Base-by-base conservation (phyloP, 1,284 basidiomycete species). In the Ceratobasidium sp. region DNA sequence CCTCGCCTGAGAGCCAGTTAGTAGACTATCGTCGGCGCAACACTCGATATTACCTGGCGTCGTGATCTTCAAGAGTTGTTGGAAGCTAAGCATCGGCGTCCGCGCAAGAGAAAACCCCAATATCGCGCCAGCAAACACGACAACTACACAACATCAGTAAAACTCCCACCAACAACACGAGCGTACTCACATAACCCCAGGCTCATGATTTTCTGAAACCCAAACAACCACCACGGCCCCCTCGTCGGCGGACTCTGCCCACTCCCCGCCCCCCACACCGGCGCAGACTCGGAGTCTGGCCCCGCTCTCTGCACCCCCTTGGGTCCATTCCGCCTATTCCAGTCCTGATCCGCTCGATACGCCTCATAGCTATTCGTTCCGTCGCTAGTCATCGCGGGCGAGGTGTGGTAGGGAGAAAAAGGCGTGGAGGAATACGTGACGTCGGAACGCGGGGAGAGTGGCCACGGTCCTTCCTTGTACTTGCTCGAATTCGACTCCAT, bases 51-150 rank as follows among this genome's bases (percentile, higher is more conserved):
- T 55, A 77, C 78, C 79, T 70, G 79, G 78, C 2, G 75, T 76
- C 3, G 78, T 79, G 8, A 69, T 14, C 52, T 75, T 60, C 23
- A 67, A n/a, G 20, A 79, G 50, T 50, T 68, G 41, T 18, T 60
- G 57, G 38, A 77, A 77, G 27, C 54, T 67, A 52, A 79, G 44
- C 77, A 79, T 74, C 7, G 64, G 33, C 23, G 76, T 68, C 38
- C 78, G 59, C 35, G 75, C 69, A 6, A 80, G 60, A 10, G 44
- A 69, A 50, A 80, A 80, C 16, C 79, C 79, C 2, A 79, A 7
- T 16, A 80, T 48, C 16, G 79, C 79, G 18, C 79, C 79, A 30
- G 57, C 78, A 52, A 80, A 80, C 12, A 80, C 50, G 16, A 79
- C 60, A 65, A 77, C 79, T 78, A 44, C 66, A 52, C 20, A 1